phyloP scores from a whole-genome alignment of 1,139 yeast species.

The Sugiyamaella xylanicola region DNA sequence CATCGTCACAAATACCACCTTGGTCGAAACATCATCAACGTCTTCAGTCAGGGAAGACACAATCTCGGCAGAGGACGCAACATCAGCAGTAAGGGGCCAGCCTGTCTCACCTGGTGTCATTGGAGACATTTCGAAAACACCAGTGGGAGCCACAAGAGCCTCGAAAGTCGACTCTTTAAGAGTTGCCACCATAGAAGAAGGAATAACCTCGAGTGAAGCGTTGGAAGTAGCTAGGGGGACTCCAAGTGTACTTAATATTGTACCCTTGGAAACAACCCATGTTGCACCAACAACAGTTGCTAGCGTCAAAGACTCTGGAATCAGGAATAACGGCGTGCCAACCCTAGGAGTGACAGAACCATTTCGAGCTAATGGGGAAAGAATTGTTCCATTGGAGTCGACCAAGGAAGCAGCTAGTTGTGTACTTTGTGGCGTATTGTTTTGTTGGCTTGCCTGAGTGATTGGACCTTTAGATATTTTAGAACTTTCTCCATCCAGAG shows the following conservation, averaged over 20 bases:
- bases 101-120: too few relatives aligned
- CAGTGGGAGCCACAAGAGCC: neutral
- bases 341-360: slow-evolving; percentile 7
- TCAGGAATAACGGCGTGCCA: slow-evolving; percentile 22
- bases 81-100: neutral
- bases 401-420: neutral
- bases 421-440: neutral
- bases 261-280: slow-evolving; percentile 20
- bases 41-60: neutral
- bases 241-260: slow-evolving; percentile 18
- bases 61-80: neutral
- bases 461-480: neutral
- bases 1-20: slow-evolving; percentile 1
- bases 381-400: neutral
- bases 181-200: slow-evolving; percentile 1
- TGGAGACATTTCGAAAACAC: neutral
- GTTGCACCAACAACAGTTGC: slow-evolving; percentile 23
- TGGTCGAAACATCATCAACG: neutral
- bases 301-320: slow-evolving; percentile 21
- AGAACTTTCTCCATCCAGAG: neutral
- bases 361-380: neutral
- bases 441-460: neutral
- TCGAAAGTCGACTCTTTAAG: neutral
- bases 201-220: neutral
- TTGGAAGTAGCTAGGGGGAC: neutral